Base-by-base conservation (phyloP, 2,329 filamentous ascomycete species). In the Ceratocystis harringtonii region DNA sequence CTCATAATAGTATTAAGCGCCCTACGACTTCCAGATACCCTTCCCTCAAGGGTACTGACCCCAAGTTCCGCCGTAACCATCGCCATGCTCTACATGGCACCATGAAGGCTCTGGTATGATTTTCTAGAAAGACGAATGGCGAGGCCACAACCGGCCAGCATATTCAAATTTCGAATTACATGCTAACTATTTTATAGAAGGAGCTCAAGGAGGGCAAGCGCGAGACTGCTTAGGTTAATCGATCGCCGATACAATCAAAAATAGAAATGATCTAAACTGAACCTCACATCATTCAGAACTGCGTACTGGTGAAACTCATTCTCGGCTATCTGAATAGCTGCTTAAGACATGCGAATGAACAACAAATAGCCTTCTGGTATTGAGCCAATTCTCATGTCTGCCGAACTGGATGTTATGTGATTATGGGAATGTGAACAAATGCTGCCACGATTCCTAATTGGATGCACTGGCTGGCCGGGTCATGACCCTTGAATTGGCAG, bases 21-120 rank as follows among this genome's bases (percentile, higher is more conserved):
- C 94, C 94, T 72, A 96, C 96, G 87, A 97, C 94, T 77, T 86
- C 92, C 81, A 86, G 94, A 84, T 99, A 99, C 84, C 94, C 94
- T 72, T 97, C 92, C 74, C 88, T 99, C 76, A 96, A 96, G 79
- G 94, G 94, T 75, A 94, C 90, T 79, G 94, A 99, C 82, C 92
- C 94, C 78, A 99, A 99, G 87, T 99, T 99, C 86, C 88, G 94
- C 80, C 88, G 94, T 82, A 99, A 99, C 86, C 94, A 99, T 84
- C 90, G 91, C 84, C 92, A 99, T 86, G 94, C 94, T 80, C 91
- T 97, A 71, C 94, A 97, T 84, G 94, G 94, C 79, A 99, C 92
- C 78, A 91, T 90, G 84, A 95, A 90, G 84, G 94, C 94, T 78
- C 82, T 99, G 83, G 92, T 97, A 87, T 75, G 89, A 83, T 66